Conservation (phyloP, 345 rosid species). For the Tarenaya hassleriana region DNA sequence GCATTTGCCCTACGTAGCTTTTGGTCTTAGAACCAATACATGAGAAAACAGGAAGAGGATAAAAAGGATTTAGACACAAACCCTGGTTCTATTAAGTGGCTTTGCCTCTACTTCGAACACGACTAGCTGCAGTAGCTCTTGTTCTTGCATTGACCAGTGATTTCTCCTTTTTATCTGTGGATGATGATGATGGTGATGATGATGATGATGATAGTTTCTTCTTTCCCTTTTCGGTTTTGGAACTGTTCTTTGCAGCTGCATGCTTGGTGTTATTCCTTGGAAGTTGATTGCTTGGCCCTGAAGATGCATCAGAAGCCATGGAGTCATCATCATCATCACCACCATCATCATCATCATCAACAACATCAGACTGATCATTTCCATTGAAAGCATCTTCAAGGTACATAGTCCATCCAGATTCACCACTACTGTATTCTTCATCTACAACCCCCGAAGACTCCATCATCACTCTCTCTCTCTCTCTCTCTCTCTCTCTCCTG, state of each 20-base stretch:
- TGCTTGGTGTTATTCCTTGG: slow-evolving; percentile 26
- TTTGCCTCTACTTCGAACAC: slow-evolving; percentile 34
- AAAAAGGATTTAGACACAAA: no score
- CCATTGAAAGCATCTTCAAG: slow-evolving; percentile 42
- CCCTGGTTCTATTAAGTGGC: no score
- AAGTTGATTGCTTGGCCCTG: slow-evolving; percentile 49
- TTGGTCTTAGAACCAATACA: no score
- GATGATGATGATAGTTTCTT: no score
- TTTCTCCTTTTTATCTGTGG: slow-evolving; percentile 28
- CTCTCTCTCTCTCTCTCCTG: no score
- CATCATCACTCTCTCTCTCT: slow-evolving; percentile 26
- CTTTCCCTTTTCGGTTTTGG: slow-evolving; percentile 23
- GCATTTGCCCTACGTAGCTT: no score
- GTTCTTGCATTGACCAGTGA: slow-evolving; percentile 29
- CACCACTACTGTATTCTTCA: slow-evolving; percentile 44
- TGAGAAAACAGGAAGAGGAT: no score
- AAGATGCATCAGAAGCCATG: slow-evolving; percentile 75
- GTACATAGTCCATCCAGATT: slow-evolving; percentile 68
- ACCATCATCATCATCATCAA: slow-evolving; percentile 18
- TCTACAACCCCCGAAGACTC: slow-evolving; percentile 40
- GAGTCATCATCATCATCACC: slow-evolving; percentile 55
- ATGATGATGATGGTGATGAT: no score
- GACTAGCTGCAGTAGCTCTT: slow-evolving; percentile 37
- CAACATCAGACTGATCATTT: slow-evolving; percentile 24
- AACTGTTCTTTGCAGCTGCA: slow-evolving; percentile 24